Conservation (phyloP, 106 monocot species). For the Apostasia ramifera region DNA sequence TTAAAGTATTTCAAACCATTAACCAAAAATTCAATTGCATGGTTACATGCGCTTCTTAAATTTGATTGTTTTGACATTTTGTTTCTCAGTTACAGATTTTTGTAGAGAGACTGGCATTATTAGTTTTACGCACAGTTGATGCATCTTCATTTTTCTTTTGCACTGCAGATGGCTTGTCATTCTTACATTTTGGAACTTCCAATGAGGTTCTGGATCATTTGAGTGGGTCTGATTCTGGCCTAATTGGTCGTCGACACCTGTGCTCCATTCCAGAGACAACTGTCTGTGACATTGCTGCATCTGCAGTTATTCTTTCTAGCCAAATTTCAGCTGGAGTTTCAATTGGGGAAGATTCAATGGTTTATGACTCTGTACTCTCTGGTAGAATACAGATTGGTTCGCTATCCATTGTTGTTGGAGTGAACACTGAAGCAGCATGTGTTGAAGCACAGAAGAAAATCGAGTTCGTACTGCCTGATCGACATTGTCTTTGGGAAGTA, state of each 20-base stretch:
- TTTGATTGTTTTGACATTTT: neutral
- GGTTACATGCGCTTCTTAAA: neutral
- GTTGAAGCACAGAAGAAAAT: slow-evolving; percentile 4
- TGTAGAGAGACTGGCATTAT: neutral
- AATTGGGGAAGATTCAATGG: slow-evolving; percentile 78
- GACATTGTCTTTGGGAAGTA: slow-evolving; percentile 93
- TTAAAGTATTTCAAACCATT: no score
- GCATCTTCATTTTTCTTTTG: slow-evolving; percentile 6
- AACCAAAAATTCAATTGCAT: no score
- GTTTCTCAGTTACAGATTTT: neutral
- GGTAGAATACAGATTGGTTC: slow-evolving; percentile 88
- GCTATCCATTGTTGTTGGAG: slow-evolving; percentile 79
- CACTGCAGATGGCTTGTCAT: slow-evolving; percentile 68
- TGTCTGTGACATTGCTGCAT: slow-evolving; percentile 80
- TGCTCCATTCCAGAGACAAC: slow-evolving; percentile 84
- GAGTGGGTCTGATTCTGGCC: slow-evolving; percentile 37
- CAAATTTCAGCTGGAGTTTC: slow-evolving; percentile 85
- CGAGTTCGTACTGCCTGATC: slow-evolving; percentile 57
- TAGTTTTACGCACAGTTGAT: neutral
- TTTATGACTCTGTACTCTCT: slow-evolving; percentile 85
- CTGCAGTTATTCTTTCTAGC: slow-evolving; percentile 82
- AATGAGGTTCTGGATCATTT: slow-evolving; percentile 92
- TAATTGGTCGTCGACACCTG: slow-evolving; percentile 82
- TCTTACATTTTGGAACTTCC: slow-evolving; percentile 96
- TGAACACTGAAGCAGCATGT: slow-evolving; percentile 39